A percentile compares a stretch with the other conserved stretches of the same genome.
phyloP scores from a whole-genome alignment of 2,329 filamentous ascomycete species.

The Botrytis hyacinthi region DNA sequence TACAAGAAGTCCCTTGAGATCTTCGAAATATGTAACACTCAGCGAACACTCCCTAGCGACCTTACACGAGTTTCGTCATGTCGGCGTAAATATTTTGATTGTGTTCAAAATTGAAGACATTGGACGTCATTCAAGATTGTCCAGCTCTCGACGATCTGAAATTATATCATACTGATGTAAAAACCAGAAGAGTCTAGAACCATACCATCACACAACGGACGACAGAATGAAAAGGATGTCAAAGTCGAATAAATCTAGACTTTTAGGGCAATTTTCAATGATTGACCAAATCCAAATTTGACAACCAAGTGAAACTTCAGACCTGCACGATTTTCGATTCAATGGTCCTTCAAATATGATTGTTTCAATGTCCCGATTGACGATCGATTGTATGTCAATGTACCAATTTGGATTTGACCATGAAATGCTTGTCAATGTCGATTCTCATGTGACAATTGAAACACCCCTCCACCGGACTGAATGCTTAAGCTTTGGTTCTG shows the following conservation, averaged over 20 bases:
- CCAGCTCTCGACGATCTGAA: neutral
- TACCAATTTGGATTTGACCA: neutral
- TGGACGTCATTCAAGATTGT: constrained; percentile 12
- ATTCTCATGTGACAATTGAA: neutral
- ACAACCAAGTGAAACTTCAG: neutral
- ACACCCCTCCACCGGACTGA: neutral
- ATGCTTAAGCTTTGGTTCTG: neutral
- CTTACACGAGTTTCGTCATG: constrained; percentile 15
- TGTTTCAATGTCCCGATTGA: neutral
- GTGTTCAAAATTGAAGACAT: constrained; percentile 4
- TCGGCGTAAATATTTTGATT: neutral
- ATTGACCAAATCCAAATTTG: neutral
- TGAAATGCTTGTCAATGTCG: neutral
- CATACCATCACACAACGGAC: neutral
- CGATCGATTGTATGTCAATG: neutral
- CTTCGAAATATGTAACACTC: neutral
- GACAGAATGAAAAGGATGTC: neutral
- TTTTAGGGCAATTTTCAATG: neutral
- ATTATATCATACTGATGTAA: neutral
- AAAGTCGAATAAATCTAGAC: neutral
- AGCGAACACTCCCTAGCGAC: constrained; percentile 4
- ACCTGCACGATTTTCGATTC: neutral
- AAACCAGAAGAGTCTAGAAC: neutral
- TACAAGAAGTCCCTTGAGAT: constrained; percentile 5
- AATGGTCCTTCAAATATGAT: neutral